phyloP scores from a whole-genome alignment of 176 grass and related monocot genomes.

The Musa schizocarpa region DNA sequence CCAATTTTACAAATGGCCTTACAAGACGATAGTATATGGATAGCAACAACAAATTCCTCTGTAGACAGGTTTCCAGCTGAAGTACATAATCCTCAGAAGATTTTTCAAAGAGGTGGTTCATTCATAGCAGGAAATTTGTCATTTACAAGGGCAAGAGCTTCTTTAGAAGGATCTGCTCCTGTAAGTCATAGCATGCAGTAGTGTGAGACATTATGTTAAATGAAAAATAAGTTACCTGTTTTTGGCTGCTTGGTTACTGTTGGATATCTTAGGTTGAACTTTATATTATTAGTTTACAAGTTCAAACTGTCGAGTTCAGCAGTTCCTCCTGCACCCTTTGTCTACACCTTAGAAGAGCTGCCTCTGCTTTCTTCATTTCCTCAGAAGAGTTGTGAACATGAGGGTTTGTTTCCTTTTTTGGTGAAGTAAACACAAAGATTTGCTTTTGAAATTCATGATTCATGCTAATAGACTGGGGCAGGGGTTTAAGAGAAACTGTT shows the following conservation, averaged over 20 bases:
- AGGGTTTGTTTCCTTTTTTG: no score
- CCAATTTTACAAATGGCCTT: constrained; percentile 72
- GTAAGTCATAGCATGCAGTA: constrained; percentile 40
- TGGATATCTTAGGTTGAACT: background rate
- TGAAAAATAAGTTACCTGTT: background rate
- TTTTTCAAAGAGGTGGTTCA: constrained; percentile 78
- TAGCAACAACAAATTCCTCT: constrained; percentile 74
- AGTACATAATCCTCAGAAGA: constrained; percentile 52
- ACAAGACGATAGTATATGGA: constrained; percentile 87
- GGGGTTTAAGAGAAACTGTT: no score
- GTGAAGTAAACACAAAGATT: no score
- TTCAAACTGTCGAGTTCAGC: background rate
- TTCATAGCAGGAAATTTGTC: constrained; percentile 96
- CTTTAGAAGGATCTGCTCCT: constrained; percentile 86
- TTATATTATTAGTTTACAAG: background rate
- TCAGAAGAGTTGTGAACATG: no score
- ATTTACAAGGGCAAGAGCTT: constrained; percentile 79
- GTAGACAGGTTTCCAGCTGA: constrained; percentile 73
- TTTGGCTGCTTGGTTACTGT: background rate
- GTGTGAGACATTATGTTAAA: background rate
- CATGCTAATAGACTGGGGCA: no score
- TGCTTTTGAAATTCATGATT: no score
- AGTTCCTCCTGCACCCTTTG: no score
- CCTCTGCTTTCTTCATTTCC: no score
- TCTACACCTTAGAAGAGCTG: no score